phyloP scores from a whole-genome alignment of 1,284 basidiomycete species.

The Agaricales sp. region DNA sequence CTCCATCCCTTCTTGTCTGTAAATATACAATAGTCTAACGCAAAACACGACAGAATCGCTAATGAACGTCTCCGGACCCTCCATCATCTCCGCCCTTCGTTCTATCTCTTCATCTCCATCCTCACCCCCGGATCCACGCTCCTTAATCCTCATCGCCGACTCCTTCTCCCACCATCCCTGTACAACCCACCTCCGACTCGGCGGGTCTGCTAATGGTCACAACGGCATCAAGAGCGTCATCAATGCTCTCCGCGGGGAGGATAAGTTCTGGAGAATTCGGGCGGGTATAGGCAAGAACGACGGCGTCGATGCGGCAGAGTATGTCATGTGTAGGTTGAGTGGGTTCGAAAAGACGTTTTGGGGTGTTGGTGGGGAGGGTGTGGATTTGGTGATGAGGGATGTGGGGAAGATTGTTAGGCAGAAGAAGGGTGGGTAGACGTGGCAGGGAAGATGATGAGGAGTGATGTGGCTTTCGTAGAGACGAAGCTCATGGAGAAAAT shows the following conservation, averaged over 20 bases:
- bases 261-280: constrained; percentile 56
- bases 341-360: constrained; percentile 49
- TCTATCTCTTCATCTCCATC: constrained; percentile 29
- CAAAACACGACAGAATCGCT: constrained; percentile 40
- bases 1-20: constrained; percentile 36
- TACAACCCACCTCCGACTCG: constrained; percentile 44
- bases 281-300: constrained; percentile 37
- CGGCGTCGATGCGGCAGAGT: constrained; percentile 35
- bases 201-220: constrained; percentile 68
- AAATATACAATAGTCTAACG: constrained; percentile 34
- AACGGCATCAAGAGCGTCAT: constrained; percentile 69
- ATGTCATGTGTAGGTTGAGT: constrained; percentile 51
- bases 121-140: constrained; percentile 50
- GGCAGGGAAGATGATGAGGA: no score
- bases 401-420: constrained; percentile 36
- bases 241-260: constrained; percentile 43
- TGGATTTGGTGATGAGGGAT: constrained; percentile 46
- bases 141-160: constrained; percentile 60
- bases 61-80: constrained; percentile 71
- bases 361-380: constrained; percentile 37
- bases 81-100: constrained; percentile 43
- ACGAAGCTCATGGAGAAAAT: no score
- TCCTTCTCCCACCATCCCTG: constrained; percentile 52
- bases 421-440: not conserved
- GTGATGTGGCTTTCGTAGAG: no score